Evolutionary conservation across 257 asterid genomes (phyloP).

Genomic region (Solanum piurae): DNA sequence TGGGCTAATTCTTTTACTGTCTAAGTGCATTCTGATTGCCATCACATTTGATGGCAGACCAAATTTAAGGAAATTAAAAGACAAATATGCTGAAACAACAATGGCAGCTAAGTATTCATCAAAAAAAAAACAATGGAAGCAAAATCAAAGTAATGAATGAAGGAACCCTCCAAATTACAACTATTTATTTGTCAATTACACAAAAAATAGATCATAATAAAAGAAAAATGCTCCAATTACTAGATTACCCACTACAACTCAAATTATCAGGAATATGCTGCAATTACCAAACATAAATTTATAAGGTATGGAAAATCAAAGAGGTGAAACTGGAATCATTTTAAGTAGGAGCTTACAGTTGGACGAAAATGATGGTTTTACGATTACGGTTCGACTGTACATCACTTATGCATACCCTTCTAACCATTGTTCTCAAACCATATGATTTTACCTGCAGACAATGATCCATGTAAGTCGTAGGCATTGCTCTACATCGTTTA

Average conservation of each 20-base stretch:
- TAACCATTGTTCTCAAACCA: neutral
- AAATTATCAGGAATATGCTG: neutral
- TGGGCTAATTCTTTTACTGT: neutral
- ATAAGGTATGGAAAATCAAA: neutral
- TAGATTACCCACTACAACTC: neutral
- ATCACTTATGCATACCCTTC: neutral
- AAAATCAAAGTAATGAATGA: neutral
- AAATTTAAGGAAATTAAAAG: neutral
- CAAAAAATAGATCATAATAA: neutral
- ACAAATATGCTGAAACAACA: neutral
- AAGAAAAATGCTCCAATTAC: neutral
- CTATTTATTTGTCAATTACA: neutral
- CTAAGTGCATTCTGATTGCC: neutral
- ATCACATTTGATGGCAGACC: neutral
- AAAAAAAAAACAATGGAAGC: no score
- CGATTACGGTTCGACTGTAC: neutral
- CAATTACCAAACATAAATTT: neutral
- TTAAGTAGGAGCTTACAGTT: neutral
- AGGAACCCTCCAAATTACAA: neutral
- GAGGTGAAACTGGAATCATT: neutral
- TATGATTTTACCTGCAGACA: constrained; percentile 45
- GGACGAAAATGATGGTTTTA: neutral
- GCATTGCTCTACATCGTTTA: constrained; percentile 41
- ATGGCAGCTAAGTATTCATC: no score
- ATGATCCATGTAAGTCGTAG: constrained; percentile 39